Evolutionary conservation across 176 grass and related monocot species (phyloP).

Genomic region (Thalia dealbata): DNA sequence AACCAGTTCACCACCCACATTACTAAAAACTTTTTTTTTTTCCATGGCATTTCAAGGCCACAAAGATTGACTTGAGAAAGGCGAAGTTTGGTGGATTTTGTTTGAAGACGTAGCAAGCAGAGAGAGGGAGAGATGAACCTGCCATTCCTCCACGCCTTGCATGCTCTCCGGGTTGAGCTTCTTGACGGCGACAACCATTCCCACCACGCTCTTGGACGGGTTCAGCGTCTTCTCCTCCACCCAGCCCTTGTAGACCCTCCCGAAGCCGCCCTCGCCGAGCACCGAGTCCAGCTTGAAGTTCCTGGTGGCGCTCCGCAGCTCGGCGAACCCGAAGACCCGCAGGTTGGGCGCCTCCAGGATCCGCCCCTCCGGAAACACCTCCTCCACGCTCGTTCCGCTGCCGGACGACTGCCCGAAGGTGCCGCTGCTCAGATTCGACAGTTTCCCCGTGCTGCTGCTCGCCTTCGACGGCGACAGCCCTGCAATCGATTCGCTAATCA

Average conservation of each 20-base stretch:
- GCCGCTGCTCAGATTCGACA: conserved; percentile 35
- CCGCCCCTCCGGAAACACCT: conserved; percentile 29
- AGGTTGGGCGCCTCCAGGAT: conserved; percentile 69
- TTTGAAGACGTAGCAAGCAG: too few species aligned
- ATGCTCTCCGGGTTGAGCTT: conserved; percentile 78
- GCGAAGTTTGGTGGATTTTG: too few species aligned
- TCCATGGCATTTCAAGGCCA: too few species aligned
- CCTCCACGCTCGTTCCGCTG: conserved; percentile 22
- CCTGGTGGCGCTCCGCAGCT: conserved; percentile 53
- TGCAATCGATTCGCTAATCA: conserved; percentile 4
- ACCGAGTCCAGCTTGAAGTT: conserved; percentile 54
- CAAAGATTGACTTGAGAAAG: too few species aligned
- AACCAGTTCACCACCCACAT: too few species aligned
- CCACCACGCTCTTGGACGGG: conserved; percentile 22
- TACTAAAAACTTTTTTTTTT: too few species aligned
- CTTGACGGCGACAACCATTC: conserved; percentile 65
- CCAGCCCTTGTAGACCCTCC: conserved; percentile 81
- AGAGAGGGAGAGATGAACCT: conserved; percentile 27
- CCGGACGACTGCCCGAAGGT: conserved; percentile 37
- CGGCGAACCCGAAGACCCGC: conserved; percentile 59
- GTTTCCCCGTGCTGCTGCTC: conserved; percentile 57
- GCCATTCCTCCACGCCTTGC: conserved; percentile 82
- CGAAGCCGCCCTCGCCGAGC: conserved; percentile 58
- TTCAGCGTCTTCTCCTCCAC: conserved; percentile 78
- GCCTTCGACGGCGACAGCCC: conserved; percentile 45